These are phyloP conservation scores for Trichophaea hybrida DNA, from an alignment of 2,329 filamentous ascomycete species.

Conservation along the genomic window DNA sequence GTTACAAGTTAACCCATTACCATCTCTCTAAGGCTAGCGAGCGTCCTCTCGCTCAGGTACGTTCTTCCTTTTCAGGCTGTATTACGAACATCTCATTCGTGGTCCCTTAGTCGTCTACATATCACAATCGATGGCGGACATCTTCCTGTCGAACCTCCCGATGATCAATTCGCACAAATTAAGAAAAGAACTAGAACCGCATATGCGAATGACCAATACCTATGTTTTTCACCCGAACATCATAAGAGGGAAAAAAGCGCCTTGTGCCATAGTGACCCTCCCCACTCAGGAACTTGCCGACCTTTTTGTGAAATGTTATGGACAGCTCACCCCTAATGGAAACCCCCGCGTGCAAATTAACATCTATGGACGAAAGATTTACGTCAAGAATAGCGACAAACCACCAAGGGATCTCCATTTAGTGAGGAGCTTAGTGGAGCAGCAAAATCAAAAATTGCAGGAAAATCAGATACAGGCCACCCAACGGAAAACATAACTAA, in stretches of 20 bases:
- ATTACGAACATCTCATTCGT: no score
- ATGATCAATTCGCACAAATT: background rate
- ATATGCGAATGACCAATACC: slow-evolving; percentile 5
- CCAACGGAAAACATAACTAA: slow-evolving; percentile 25
- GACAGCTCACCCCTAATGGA: background rate
- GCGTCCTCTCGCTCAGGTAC: no score
- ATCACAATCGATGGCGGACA: background rate
- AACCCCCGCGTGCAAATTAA: background rate
- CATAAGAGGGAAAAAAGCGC: background rate
- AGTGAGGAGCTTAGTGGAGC: slow-evolving; percentile 31
- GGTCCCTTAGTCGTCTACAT: no score
- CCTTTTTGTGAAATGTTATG: slow-evolving; percentile 12
- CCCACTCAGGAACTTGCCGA: slow-evolving; percentile 12
- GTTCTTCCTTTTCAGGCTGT: no score
- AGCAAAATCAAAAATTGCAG: slow-evolving; percentile 10
- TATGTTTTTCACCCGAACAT: slow-evolving; percentile 8
- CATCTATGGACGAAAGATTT: slow-evolving; percentile 22
- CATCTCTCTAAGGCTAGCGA: no score
- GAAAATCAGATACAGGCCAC: background rate
- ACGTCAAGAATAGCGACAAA: slow-evolving; percentile 30
- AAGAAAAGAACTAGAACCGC: slow-evolving; percentile 1
- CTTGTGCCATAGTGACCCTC: slow-evolving; percentile 10
- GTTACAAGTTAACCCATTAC: no score
- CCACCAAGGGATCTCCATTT: slow-evolving; percentile 29
- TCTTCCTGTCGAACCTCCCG: background rate